Percentiles rank a stretch among this genome's conserved stretches.
These are phyloP conservation scores for Uronychia binucleata DNA, from an alignment of 73 alveolate genomes.

Conservation along the genomic window DNA sequence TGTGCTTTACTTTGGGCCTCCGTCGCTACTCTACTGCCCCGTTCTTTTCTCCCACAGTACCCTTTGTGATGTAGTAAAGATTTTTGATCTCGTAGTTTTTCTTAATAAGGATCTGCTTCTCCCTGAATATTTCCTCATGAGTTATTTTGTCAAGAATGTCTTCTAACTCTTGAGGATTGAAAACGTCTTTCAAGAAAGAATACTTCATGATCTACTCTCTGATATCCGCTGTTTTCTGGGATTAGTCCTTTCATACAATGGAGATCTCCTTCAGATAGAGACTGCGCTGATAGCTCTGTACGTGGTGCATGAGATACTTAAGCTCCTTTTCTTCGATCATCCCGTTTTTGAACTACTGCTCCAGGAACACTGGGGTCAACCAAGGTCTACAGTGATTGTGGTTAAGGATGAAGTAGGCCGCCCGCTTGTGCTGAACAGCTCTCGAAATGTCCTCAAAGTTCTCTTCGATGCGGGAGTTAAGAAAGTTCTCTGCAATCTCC, in stretches of 20 bases:
- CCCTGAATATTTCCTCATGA: not conserved
- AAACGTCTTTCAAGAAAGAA: not conserved
- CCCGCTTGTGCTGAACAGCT: slow-evolving; percentile 69
- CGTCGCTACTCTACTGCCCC: not conserved
- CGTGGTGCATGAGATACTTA: slow-evolving; percentile 4
- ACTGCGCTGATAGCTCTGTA: not conserved
- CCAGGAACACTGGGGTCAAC: not conserved
- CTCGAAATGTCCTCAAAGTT: slow-evolving; percentile 60
- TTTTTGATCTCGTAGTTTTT: not conserved
- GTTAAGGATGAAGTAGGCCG: slow-evolving; percentile 49
- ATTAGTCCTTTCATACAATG: not conserved
- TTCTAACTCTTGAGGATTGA: not conserved
- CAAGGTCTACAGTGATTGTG: slow-evolving; percentile 13
- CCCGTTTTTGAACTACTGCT: slow-evolving; percentile 18
- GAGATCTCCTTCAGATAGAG: not conserved
- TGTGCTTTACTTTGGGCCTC: slow-evolving; percentile 13
- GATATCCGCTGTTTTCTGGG: not conserved
- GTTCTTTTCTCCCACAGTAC: slow-evolving; percentile 26
- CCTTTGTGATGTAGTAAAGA: slow-evolving; percentile 16
- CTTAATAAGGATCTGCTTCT: not conserved
- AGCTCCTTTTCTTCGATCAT: slow-evolving; percentile 41
- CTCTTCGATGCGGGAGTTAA: slow-evolving; percentile 36
- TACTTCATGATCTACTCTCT: not conserved
- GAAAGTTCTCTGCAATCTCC: slow-evolving; percentile 40
- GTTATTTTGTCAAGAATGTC: not conserved